Percentiles rank a stretch among this genome's conserved stretches.
Conservation (phyloP, 768 basidiomycete species). For the Chalciporus piperatus region DNA sequence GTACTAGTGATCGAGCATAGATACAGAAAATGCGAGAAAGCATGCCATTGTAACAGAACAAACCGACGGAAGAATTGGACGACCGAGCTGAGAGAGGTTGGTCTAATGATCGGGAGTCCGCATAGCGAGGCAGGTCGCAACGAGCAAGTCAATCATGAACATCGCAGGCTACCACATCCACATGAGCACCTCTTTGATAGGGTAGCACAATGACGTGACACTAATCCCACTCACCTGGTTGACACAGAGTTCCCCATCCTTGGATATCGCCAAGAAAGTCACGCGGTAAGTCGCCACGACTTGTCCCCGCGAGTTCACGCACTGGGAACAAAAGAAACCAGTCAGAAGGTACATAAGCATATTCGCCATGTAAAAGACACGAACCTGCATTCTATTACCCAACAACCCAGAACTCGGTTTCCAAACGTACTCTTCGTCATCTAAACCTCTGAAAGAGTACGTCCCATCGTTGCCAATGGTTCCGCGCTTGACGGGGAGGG, state of each 20-base stretch:
- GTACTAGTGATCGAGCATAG: too few species aligned
- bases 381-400: conserved; percentile 21
- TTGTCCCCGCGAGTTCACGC: conserved; percentile 18
- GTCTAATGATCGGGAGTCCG: conserved; percentile 29
- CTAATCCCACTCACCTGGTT: conserved; percentile 22
- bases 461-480: conserved; percentile 1
- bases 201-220: too few species aligned
- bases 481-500: conserved; percentile 12
- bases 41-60: neutral
- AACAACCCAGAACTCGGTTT: conserved; percentile 8
- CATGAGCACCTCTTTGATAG: too few species aligned
- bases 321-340: conserved; percentile 14
- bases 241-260: conserved; percentile 31
- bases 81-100: neutral
- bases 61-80: neutral
- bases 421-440: conserved; percentile 27
- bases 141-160: conserved; percentile 28
- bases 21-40: too few species aligned
- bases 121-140: conserved; percentile 32
- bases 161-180: conserved; percentile 14
- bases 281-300: conserved; percentile 32
- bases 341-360: neutral
- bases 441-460: conserved; percentile 22
- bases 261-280: conserved; percentile 27
- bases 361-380: neutral